phyloP scores from a whole-genome alignment of 257 asterid species.

The Catharanthus roseus region DNA sequence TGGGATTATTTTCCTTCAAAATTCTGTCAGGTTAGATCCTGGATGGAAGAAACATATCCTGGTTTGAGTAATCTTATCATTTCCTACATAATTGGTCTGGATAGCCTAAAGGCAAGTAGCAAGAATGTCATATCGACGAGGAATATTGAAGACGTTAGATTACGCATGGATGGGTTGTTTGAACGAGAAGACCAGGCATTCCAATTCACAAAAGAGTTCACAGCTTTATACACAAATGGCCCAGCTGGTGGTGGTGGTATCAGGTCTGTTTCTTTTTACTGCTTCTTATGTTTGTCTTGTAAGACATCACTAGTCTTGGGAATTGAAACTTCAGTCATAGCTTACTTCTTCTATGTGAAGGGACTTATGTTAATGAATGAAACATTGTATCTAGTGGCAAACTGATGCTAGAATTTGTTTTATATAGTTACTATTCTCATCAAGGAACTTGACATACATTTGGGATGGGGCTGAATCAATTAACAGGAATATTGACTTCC shows the following conservation, averaged over 20 bases:
- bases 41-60: constrained; percentile 84
- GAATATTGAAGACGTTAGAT: constrained; percentile 57
- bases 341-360: neutral
- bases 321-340: neutral
- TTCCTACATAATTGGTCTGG: constrained; percentile 83
- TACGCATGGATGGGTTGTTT: constrained; percentile 91
- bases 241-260: constrained; percentile 99
- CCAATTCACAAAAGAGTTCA: constrained; percentile 69
- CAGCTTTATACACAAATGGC: constrained; percentile 96
- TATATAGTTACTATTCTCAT: neutral
- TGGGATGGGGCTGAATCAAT: neutral
- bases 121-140: constrained; percentile 19
- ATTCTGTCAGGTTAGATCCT: constrained; percentile 66
- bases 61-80: constrained; percentile 40
- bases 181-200: constrained; percentile 76
- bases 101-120: constrained; percentile 64
- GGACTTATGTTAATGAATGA: neutral
- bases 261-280: constrained; percentile 37
- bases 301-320: neutral
- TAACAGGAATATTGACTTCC: neutral
- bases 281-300: constrained; percentile 10
- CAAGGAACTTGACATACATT: neutral
- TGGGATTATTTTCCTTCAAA: neutral
- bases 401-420: neutral
- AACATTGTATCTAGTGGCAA: neutral